Conservation (phyloP, 1,139 yeast species). For the Kodamaea sp. region DNA sequence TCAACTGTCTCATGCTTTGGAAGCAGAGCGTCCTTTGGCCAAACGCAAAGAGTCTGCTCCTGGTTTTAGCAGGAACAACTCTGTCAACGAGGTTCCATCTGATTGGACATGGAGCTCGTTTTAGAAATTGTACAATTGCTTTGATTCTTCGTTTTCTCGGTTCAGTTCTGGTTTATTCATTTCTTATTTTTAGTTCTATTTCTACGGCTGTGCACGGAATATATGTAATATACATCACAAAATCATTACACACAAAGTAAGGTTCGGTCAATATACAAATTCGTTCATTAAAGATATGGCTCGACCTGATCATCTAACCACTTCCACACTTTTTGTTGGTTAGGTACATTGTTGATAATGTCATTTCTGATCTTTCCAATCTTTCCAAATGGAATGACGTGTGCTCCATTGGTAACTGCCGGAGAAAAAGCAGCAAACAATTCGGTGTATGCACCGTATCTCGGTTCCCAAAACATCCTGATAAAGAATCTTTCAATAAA, state of each 20-base stretch:
- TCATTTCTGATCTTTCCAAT: constrained; percentile 10
- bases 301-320: constrained; percentile 6
- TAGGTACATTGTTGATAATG: constrained; percentile 4
- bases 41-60: background rate
- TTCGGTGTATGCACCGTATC: constrained; percentile 25
- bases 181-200: too few species aligned
- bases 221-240: too few species aligned
- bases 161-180: too few species aligned
- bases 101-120: constrained; percentile 54
- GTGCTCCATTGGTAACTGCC: constrained; percentile 13
- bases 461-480: too few species aligned
- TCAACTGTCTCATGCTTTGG: too few species aligned
- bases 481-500: too few species aligned
- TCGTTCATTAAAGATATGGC: background rate
- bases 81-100: constrained; percentile 28
- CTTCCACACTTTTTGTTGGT: constrained; percentile 9
- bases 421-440: constrained; percentile 24
- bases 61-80: constrained; percentile 8
- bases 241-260: too few species aligned
- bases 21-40: too few species aligned
- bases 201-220: too few species aligned
- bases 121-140: too few species aligned
- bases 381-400: constrained; percentile 10
- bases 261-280: too few species aligned
- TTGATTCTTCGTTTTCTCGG: too few species aligned